These are phyloP conservation scores for Rubroboletus satanas DNA, from an alignment of 768 basidiomycete genomes.

Conservation along the genomic window DNA sequence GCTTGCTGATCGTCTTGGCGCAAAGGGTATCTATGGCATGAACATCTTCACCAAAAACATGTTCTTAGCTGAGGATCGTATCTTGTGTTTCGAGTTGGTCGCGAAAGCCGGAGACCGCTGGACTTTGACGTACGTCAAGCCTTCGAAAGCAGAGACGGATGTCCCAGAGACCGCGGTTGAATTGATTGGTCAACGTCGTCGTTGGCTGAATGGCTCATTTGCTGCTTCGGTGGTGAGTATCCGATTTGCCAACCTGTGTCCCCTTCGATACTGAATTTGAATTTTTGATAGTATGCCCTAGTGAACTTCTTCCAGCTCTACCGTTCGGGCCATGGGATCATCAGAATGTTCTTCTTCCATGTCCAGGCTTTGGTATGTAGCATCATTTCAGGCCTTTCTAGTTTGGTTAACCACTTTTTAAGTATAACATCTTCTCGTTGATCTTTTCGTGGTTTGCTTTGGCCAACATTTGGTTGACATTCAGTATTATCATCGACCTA, in stretches of 20 bases:
- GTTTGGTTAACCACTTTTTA: conserved; percentile 27
- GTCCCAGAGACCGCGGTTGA: conserved; percentile 93
- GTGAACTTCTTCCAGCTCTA: conserved; percentile 92
- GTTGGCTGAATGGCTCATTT: conserved; percentile 96
- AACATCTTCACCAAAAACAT: conserved; percentile 95
- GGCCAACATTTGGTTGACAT: conserved; percentile 93
- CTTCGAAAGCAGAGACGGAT: conserved; percentile 93
- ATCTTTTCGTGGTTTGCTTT: conserved; percentile 92
- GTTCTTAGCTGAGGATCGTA: conserved; percentile 92
- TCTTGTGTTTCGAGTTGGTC: conserved; percentile 94
- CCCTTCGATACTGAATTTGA: background rate
- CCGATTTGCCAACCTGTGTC: background rate
- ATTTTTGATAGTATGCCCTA: conserved; percentile 68
- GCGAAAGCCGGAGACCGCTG: conserved; percentile 85
- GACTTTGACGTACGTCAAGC: conserved; percentile 91
- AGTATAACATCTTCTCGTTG: conserved; percentile 81
- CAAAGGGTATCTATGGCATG: conserved; percentile 95
- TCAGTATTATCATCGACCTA: conserved; percentile 91
- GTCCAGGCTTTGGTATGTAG: conserved; percentile 78
- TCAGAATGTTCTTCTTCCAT: conserved; percentile 97
- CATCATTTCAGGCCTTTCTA: background rate
- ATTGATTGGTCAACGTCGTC: conserved; percentile 90
- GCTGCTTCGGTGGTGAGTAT: conserved; percentile 80
- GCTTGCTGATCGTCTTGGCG: conserved; percentile 85
- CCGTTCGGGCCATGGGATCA: conserved; percentile 77